These are phyloP conservation scores for Pseudisothecium myosuroides DNA, from an alignment of 225 moss, liverwort and hornwort genomes.

Conservation along the genomic window DNA sequence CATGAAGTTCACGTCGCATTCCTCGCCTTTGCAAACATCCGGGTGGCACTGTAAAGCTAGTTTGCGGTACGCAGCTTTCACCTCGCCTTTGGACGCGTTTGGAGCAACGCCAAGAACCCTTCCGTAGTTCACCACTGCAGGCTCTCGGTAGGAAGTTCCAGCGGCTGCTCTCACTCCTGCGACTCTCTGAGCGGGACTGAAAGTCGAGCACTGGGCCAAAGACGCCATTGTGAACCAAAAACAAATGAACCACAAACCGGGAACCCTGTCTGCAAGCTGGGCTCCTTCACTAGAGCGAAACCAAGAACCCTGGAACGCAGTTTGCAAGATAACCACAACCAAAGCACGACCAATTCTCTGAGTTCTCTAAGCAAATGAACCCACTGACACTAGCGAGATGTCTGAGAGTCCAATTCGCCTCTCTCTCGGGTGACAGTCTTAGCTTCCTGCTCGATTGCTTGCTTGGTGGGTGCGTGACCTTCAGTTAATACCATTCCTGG, in stretches of 20 bases:
- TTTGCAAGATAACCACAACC: neutral
- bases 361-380: neutral
- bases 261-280: neutral
- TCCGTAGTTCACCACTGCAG: neutral
- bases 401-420: neutral
- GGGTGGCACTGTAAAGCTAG: slow-evolving; percentile 29
- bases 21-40: slow-evolving; percentile 23
- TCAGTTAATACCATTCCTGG: too few species aligned
- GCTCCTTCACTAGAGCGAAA: neutral
- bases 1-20: slow-evolving; percentile 24
- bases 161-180: neutral
- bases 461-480: neutral
- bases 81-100: slow-evolving; percentile 15
- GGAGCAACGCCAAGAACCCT: slow-evolving; percentile 27
- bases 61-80: slow-evolving; percentile 41
- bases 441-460: too few species aligned
- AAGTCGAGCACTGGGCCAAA: neutral
- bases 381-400: neutral
- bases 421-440: neutral
- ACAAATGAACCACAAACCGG: neutral
- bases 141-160: neutral
- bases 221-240: neutral
- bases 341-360: neutral
- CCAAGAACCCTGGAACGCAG: neutral
- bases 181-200: neutral